A percentile compares a stretch with the other conserved stretches of the same genome.
phyloP scores from a whole-genome alignment of 2,329 filamentous ascomycete species.

The Monosporascus sp. region DNA sequence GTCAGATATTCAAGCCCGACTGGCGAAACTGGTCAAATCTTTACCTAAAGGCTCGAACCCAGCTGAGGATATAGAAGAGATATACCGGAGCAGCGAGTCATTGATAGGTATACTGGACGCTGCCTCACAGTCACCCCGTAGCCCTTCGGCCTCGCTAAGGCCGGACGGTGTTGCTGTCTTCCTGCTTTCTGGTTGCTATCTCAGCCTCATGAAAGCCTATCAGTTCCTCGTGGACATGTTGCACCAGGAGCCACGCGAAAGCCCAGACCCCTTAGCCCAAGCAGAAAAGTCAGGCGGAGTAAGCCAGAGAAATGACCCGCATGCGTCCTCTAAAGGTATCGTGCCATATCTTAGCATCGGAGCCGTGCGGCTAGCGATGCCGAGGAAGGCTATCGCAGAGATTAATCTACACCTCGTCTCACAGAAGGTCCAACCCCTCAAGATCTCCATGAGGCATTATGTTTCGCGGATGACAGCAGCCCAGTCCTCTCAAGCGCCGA shows the following conservation, averaged over 20 bases:
- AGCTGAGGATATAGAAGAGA: neutral
- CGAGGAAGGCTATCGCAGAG: neutral
- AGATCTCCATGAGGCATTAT: neutral
- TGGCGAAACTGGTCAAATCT: neutral
- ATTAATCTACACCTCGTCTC: neutral
- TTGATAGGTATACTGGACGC: neutral
- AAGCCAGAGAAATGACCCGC: neutral
- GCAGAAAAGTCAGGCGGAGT: neutral
- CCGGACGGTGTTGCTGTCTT: neutral
- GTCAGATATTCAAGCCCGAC: neutral
- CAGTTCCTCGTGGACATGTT: neutral
- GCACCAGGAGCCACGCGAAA: neutral
- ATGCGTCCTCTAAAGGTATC: neutral
- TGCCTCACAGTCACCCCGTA: neutral
- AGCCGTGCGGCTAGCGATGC: neutral
- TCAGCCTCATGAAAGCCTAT: neutral
- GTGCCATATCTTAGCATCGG: neutral
- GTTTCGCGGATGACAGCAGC: neutral
- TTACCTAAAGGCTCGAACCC: neutral
- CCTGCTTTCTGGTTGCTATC: neutral
- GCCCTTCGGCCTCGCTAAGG: neutral
- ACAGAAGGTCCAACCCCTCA: neutral
- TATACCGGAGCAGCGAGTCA: neutral
- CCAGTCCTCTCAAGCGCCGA: neutral
- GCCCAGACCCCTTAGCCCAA: neutral